Percentiles rank a stretch among this genome's conserved stretches.
These are phyloP conservation scores for Colletotrichum trifolii DNA, from an alignment of 2,329 filamentous ascomycete genomes.

Conservation along the genomic window DNA sequence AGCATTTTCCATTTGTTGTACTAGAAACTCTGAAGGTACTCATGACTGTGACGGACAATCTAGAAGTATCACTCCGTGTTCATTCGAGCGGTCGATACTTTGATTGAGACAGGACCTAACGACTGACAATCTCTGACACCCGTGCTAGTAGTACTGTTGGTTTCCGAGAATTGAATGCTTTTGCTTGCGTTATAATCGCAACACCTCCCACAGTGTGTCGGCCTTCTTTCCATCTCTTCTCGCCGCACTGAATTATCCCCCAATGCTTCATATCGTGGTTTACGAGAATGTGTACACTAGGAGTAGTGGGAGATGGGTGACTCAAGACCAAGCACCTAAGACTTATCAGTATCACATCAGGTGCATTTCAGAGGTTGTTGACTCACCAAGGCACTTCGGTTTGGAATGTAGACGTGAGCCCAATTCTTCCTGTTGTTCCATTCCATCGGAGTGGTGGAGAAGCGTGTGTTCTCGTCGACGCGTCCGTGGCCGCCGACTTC, in stretches of 20 bases:
- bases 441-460: slow-evolving; percentile 89
- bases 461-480: slow-evolving; percentile 82
- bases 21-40: too few species aligned
- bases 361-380: neutral
- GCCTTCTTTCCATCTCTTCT: neutral
- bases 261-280: neutral
- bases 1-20: slow-evolving; percentile 44
- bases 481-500: slow-evolving; percentile 84
- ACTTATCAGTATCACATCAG: slow-evolving; percentile 7
- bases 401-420: slow-evolving; percentile 90
- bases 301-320: slow-evolving; percentile 42
- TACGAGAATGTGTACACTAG: slow-evolving; percentile 16
- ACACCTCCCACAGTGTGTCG: too few species aligned
- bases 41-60: too few species aligned
- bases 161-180: too few species aligned
- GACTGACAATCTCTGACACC: neutral
- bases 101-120: too few species aligned
- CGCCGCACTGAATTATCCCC: neutral
- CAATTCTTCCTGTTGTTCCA: slow-evolving; percentile 95
- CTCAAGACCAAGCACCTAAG: slow-evolving; percentile 62
- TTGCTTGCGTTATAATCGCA: too few species aligned
- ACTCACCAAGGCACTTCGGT: slow-evolving; percentile 82
- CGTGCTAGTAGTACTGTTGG: too few species aligned
- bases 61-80: too few species aligned
- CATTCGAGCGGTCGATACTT: too few species aligned